Percentiles rank a stretch among this genome's conserved stretches.
phyloP scores from a whole-genome alignment of 2,329 filamentous ascomycete genomes.

The Exophiala sp. region DNA sequence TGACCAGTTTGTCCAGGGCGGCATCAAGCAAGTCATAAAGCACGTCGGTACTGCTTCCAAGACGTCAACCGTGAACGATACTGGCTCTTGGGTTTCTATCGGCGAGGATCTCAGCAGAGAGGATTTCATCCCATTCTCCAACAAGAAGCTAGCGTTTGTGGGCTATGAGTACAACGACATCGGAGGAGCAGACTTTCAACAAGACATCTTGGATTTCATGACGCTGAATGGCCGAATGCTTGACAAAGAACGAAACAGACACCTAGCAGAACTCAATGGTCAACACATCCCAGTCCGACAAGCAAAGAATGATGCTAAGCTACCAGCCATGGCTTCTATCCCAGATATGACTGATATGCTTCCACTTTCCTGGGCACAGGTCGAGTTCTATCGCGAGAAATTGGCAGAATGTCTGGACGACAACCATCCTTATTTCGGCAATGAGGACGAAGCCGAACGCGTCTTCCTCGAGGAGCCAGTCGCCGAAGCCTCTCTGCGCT shows the following conservation, averaged over 20 bases:
- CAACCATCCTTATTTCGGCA: constrained; percentile 46
- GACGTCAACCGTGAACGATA: not conserved
- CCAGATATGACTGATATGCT: not conserved
- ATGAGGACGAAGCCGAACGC: constrained; percentile 53
- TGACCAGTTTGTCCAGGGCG: constrained; percentile 11
- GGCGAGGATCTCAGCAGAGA: constrained; percentile 9
- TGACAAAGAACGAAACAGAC: constrained; percentile 23
- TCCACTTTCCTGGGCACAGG: not conserved
- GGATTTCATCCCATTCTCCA: constrained; percentile 18
- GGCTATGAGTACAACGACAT: constrained; percentile 17
- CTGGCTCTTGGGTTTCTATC: not conserved
- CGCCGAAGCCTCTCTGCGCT: constrained; percentile 30
- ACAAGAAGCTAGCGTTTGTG: constrained; percentile 17
- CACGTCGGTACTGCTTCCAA: constrained; percentile 4
- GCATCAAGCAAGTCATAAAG: not conserved
- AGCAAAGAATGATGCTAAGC: not conserved
- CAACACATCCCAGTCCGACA: not conserved
- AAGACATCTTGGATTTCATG: constrained; percentile 8
- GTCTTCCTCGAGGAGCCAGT: constrained; percentile 53
- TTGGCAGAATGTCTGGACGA: constrained; percentile 32
- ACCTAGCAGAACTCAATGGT: constrained; percentile 27
- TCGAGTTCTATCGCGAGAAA: not conserved
- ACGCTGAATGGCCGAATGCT: constrained; percentile 24
- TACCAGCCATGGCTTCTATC: not conserved
- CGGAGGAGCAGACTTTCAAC: not conserved